Evolutionary conservation across 148 eudicot species (phyloP).

Genomic region (Camellia granthamiana): DNA sequence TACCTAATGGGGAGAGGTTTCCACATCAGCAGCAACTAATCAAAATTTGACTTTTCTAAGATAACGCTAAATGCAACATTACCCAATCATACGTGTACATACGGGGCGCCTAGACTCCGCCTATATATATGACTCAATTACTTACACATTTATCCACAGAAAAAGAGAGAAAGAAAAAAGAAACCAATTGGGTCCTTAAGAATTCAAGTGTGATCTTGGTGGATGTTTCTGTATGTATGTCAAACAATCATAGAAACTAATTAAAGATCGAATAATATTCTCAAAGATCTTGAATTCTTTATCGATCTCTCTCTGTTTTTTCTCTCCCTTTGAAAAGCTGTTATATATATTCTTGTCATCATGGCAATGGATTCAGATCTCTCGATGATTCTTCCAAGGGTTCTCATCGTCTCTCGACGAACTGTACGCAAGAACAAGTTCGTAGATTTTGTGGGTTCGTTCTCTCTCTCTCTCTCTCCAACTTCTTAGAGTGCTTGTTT

Average conservation of each 20-base stretch:
- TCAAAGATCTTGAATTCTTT: too few species aligned
- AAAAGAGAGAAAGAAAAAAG: background rate
- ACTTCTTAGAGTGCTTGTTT: background rate
- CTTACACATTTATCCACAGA: too few species aligned
- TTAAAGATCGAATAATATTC: too few species aligned
- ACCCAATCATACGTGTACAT: background rate
- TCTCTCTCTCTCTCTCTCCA: background rate
- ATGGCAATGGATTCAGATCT: slow-evolving; percentile 18
- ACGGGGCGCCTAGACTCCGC: background rate
- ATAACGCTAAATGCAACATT: background rate
- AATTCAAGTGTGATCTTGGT: too few species aligned
- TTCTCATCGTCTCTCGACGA: slow-evolving; percentile 20
- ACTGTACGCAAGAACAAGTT: slow-evolving; percentile 56
- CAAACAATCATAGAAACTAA: too few species aligned
- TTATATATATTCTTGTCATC: background rate
- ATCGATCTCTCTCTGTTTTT: too few species aligned
- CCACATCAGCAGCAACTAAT: too few species aligned
- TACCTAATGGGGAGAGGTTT: too few species aligned
- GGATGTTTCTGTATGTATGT: too few species aligned
- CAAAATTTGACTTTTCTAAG: background rate
- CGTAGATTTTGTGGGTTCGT: slow-evolving; percentile 50
- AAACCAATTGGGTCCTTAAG: too few species aligned
- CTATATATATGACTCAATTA: background rate
- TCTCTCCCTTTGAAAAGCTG: background rate
- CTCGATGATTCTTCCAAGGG: slow-evolving; percentile 44